Conservation (phyloP, 2,329 filamentous ascomycete species). For the Diaporthe destruens region DNA sequence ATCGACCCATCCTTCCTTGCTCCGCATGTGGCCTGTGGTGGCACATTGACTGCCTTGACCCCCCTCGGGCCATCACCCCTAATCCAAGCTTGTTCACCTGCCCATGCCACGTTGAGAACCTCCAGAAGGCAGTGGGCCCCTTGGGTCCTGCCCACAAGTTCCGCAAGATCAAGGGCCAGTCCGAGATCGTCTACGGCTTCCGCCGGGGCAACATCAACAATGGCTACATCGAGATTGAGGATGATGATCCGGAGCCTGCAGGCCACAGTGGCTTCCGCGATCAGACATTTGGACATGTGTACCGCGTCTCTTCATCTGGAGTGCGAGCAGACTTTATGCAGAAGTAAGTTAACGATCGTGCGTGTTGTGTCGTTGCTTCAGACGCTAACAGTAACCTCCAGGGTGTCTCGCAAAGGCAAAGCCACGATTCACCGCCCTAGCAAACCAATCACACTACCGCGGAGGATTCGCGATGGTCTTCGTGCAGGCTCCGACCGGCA, state of each 20-base stretch:
- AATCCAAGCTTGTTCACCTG: constrained; percentile 86
- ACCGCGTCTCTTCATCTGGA: constrained; percentile 25
- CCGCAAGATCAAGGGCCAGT: constrained; percentile 69
- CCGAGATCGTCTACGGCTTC: constrained; percentile 65
- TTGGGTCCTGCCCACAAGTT: constrained; percentile 72
- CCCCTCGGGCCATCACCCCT: constrained; percentile 84
- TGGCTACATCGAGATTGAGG: constrained; percentile 77
- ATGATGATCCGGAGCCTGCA: constrained; percentile 59
- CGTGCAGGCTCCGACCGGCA: not conserved
- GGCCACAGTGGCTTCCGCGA: constrained; percentile 50
- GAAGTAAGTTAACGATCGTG: constrained; percentile 28
- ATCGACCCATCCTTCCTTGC: constrained; percentile 85
- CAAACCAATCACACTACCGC: constrained; percentile 20
- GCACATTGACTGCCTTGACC: constrained; percentile 93
- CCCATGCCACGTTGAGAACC: constrained; percentile 85
- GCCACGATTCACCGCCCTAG: not conserved
- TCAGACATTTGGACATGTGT: constrained; percentile 32
- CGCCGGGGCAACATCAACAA: constrained; percentile 78
- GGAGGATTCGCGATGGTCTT: constrained; percentile 19
- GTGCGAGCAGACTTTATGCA: constrained; percentile 40
- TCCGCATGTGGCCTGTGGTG: constrained; percentile 85
- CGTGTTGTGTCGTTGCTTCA: no score
- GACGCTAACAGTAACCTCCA: not conserved
- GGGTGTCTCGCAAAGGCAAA: not conserved
- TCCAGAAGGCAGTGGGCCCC: constrained; percentile 68